phyloP scores from a whole-genome alignment of 2,329 filamentous ascomycete genomes.

The Aspergillus glaucus region DNA sequence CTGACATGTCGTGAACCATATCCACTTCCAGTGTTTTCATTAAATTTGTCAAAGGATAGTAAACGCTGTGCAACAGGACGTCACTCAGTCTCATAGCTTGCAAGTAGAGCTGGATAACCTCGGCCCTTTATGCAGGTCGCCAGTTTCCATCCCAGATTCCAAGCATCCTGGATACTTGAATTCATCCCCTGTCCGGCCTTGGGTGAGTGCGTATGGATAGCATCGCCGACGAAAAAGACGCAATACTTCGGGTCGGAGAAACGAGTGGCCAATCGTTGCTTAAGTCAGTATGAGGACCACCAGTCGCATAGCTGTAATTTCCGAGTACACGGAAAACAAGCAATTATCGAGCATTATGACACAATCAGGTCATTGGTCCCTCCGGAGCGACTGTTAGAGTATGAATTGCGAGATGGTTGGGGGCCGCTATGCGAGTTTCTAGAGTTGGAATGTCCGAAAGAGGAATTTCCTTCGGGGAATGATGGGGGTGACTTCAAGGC shows the following conservation, averaged over 20 bases:
- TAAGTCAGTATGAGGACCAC: constrained; percentile 9
- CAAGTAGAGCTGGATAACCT: constrained; percentile 33
- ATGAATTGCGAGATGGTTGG: constrained; percentile 10
- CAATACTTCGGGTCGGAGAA: not conserved
- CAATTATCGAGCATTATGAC: constrained; percentile 8
- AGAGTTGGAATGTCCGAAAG: not conserved
- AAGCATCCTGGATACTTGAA: not conserved
- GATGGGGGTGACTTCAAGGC: not conserved
- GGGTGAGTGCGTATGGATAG: constrained; percentile 1
- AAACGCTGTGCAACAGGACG: constrained; percentile 35
- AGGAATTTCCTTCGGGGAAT: not conserved
- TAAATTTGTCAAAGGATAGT: not conserved
- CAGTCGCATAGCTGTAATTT: constrained; percentile 8
- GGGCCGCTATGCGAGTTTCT: constrained; percentile 9
- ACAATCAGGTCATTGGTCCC: constrained; percentile 1
- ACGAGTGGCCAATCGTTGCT: not conserved
- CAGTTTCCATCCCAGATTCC: constrained; percentile 44
- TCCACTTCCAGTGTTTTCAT: too few relatives aligned
- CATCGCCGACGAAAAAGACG: constrained; percentile 1
- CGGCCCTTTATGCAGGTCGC: constrained; percentile 38
- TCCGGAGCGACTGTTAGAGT: constrained; percentile 7
- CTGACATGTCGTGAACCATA: too few relatives aligned
- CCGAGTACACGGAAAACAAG: constrained; percentile 6
- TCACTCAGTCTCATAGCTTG: constrained; percentile 46
- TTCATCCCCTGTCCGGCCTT: not conserved